These are phyloP conservation scores for Edaphochlamys debaryana DNA, from an alignment of 139 green algal genomes.

Conservation along the genomic window DNA sequence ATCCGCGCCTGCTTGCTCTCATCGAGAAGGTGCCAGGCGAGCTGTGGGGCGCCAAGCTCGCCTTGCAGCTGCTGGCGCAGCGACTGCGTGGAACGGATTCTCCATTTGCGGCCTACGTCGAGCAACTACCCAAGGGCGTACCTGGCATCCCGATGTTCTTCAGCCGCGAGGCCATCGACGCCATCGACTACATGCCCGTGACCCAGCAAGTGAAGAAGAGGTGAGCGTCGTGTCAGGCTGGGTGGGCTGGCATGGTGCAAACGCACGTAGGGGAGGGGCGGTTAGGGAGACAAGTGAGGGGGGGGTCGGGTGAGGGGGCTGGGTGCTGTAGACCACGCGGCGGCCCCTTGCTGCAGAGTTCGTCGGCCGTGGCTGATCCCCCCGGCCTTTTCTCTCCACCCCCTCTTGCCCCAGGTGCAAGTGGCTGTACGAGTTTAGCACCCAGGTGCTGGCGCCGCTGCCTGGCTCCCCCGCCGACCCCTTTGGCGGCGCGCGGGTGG, in stretches of 20 bases:
- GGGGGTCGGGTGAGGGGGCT: too few relatives aligned
- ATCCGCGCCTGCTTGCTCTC: constrained; percentile 65
- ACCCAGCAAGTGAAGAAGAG: constrained; percentile 65
- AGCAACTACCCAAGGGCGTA: constrained; percentile 70
- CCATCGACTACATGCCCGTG: constrained; percentile 80
- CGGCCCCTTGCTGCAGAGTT: too few relatives aligned
- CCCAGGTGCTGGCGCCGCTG: constrained; percentile 58
- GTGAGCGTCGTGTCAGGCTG: too few relatives aligned
- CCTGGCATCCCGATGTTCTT: constrained; percentile 87
- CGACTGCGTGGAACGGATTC: constrained; percentile 45
- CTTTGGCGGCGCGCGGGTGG: constrained; percentile 68
- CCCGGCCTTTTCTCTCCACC: constrained; percentile 10
- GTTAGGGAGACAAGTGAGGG: too few relatives aligned
- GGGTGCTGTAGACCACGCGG: too few relatives aligned
- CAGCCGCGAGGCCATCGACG: constrained; percentile 49
- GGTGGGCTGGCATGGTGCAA: too few relatives aligned
- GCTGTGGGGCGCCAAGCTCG: constrained; percentile 80
- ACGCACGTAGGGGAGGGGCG: too few relatives aligned
- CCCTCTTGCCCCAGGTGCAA: constrained; percentile 63
- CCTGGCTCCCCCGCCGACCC: constrained; percentile 62
- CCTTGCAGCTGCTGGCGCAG: constrained; percentile 54
- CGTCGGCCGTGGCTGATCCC: neutral
- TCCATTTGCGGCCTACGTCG: constrained; percentile 72
- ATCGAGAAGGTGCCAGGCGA: constrained; percentile 76
- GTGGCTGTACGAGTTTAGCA: constrained; percentile 45